Percentiles rank a stretch among this genome's conserved stretches.
These are phyloP conservation scores for Cercophora newfieldiana DNA, from an alignment of 495 filamentous ascomycete genomes.

Conservation along the genomic window DNA sequence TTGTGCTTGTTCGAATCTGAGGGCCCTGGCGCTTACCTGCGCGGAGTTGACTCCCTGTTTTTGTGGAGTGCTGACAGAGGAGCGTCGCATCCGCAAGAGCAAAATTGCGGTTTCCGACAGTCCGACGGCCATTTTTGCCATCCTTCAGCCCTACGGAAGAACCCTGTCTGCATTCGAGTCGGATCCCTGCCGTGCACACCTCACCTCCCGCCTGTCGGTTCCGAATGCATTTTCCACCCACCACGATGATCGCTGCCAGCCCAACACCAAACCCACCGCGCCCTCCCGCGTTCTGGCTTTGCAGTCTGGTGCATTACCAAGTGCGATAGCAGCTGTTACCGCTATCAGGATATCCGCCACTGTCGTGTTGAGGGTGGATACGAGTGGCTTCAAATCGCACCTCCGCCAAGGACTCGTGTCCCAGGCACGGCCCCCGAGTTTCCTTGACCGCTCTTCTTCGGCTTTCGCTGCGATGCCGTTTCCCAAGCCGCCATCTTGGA, in stretches of 20 bases:
- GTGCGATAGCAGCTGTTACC: too few relatives aligned
- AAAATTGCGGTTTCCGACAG: neutral
- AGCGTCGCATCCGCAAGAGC: constrained; percentile 4
- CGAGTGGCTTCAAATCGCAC: too few relatives aligned
- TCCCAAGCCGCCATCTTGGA: neutral
- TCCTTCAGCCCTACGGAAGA: constrained; percentile 19
- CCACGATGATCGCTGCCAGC: neutral
- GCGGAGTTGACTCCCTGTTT: neutral
- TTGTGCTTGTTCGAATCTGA: neutral
- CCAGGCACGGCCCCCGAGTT: neutral
- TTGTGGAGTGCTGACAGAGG: constrained; percentile 6
- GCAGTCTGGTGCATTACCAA: neutral
- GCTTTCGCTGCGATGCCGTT: neutral
- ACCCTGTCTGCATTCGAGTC: constrained; percentile 6
- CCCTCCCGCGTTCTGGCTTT: neutral
- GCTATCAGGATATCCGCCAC: neutral
- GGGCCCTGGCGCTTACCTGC: constrained; percentile 9
- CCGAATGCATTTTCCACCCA: constrained; percentile 4
- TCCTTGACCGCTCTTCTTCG: constrained; percentile 11
- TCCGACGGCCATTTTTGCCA: constrained; percentile 3
- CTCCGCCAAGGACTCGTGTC: neutral
- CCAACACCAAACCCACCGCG: too few relatives aligned
- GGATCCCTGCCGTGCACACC: constrained; percentile 14
- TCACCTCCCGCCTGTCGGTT: constrained; percentile 17
- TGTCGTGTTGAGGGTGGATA: neutral